Conservation (phyloP, 805 yeast genomes). For the Candida easanensis region DNA sequence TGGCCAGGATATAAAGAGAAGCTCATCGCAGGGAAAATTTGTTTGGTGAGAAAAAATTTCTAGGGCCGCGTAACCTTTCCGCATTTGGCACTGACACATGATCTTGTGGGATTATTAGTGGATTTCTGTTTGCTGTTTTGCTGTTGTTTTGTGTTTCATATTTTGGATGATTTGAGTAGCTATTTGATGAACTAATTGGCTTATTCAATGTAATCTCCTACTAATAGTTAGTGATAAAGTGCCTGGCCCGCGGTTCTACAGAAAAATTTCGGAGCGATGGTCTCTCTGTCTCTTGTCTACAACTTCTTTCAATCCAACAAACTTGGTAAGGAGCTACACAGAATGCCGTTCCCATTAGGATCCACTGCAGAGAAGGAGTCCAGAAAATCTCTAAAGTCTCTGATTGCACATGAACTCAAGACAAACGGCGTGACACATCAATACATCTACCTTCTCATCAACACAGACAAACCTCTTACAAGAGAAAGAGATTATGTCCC, state of each 20-base stretch:
- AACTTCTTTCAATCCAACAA: not conserved
- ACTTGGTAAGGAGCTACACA: not conserved
- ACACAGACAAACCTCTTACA: slow-evolving; percentile 44
- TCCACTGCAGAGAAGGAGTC: slow-evolving; percentile 11
- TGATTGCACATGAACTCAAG: slow-evolving; percentile 30
- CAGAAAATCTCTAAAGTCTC: slow-evolving; percentile 24
- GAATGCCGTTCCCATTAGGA: slow-evolving; percentile 11
- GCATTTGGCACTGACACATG: not conserved
- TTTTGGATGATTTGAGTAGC: too few species aligned
- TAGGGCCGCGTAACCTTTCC: slow-evolving; percentile 10
- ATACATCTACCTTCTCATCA: slow-evolving; percentile 38
- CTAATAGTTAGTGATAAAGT: too few species aligned
- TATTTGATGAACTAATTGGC: too few species aligned
- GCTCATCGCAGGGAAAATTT: slow-evolving; percentile 17
- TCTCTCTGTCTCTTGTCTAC: too few species aligned
- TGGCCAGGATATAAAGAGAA: not conserved
- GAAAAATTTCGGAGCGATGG: too few species aligned
- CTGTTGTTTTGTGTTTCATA: too few species aligned
- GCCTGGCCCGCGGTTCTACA: too few species aligned
- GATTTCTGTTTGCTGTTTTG: too few species aligned
- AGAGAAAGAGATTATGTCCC: slow-evolving; percentile 49
- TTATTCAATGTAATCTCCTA: too few species aligned
- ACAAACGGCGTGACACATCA: slow-evolving; percentile 12
- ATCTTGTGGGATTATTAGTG: too few species aligned
- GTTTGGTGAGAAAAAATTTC: not conserved